Base-by-base conservation (phyloP, 139 green algal genomes). In the Chlorella sp. region DNA sequence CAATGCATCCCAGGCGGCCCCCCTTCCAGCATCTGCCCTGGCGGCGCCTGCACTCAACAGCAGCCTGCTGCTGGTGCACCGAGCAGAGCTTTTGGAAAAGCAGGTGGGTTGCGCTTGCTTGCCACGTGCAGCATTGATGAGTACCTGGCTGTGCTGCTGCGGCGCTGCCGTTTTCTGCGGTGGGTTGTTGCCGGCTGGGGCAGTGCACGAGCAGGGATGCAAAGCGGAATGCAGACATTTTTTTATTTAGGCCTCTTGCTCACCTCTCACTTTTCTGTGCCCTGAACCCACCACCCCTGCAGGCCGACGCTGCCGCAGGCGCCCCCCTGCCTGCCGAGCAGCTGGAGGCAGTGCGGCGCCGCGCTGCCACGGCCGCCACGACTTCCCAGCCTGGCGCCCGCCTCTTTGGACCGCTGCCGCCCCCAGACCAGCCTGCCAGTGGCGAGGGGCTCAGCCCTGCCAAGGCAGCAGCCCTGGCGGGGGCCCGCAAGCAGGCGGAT, bases 1-100 rank as follows among this genome's bases (percentile, higher is more conserved):
- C 48, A 57, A 79, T 3, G 3, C 48, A 30, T 32, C 18, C 0
- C 48, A 32, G 28, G 14, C 30, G 28, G 32, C 30, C 16, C 3
- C 79, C 5, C 9, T 28, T 32, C 81, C 57, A 4, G n/a, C 7
- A 14, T 57, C 81, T 32, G 22, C 19, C 19, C 81, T 86, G 34
- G 81, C 81, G 0, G 81, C 19, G 30, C 81, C 81, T 15, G n/a
- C n/a, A 0, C 81, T 34, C n/a, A 86, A 86, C 34, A 57, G 21
- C 57, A 86, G 81, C 81, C 57, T 86, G n/a, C n/a, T 86, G 16
- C 32, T 37, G 12, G n/a, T 42, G n/a, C 81, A 75, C 15, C 81
- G 57, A 26, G 40, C n/a, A 7, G 30, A 34, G 0, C 9, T 32
- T 3, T 57, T 86, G 22, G 15, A 86, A 18, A 11, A 16, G 57